Evolutionary conservation across 2,329 filamentous ascomycete genomes (phyloP).

Genomic region (Pseudocercospora crystallina): DNA sequence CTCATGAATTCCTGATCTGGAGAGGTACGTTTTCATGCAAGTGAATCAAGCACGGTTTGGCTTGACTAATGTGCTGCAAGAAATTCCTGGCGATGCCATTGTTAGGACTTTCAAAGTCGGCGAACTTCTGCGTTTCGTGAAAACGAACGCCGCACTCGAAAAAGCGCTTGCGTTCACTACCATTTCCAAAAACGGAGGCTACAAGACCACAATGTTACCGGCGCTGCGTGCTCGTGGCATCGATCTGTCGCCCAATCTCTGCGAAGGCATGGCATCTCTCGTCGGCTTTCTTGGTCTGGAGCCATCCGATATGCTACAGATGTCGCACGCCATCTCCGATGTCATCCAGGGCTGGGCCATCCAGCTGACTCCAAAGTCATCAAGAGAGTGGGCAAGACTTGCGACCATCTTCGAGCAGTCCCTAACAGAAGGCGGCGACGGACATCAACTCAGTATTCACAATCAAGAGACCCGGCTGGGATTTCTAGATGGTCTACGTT

Average conservation of each 20-base stretch:
- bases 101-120: slow-evolving; percentile 15
- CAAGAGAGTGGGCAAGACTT: slow-evolving; percentile 3
- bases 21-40: too few relatives aligned
- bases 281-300: slow-evolving; percentile 5
- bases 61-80: too few relatives aligned
- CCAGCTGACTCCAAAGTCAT: background rate
- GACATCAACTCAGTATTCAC: background rate
- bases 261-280: slow-evolving; percentile 11
- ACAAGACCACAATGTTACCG: background rate
- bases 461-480: slow-evolving; percentile 3
- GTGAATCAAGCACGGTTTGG: background rate
- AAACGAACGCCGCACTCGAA: background rate
- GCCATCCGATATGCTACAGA: slow-evolving; percentile 1
- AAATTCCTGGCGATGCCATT: slow-evolving; percentile 16
- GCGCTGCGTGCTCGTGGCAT: background rate
- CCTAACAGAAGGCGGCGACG: background rate
- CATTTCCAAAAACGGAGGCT: background rate
- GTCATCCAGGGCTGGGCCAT: slow-evolving; percentile 19
- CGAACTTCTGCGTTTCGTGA: slow-evolving; percentile 9
- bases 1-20: slow-evolving; percentile 18
- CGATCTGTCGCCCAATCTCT: background rate
- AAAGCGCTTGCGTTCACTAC: background rate
- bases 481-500: slow-evolving; percentile 16
- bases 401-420: slow-evolving; percentile 2
- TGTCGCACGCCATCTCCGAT: slow-evolving; percentile 15